Percentiles rank a stretch among this genome's conserved stretches.
These are phyloP conservation scores for Lobosporangium transversale DNA, from an alignment of 192 early-diverging fungal species.

Conservation along the genomic window DNA sequence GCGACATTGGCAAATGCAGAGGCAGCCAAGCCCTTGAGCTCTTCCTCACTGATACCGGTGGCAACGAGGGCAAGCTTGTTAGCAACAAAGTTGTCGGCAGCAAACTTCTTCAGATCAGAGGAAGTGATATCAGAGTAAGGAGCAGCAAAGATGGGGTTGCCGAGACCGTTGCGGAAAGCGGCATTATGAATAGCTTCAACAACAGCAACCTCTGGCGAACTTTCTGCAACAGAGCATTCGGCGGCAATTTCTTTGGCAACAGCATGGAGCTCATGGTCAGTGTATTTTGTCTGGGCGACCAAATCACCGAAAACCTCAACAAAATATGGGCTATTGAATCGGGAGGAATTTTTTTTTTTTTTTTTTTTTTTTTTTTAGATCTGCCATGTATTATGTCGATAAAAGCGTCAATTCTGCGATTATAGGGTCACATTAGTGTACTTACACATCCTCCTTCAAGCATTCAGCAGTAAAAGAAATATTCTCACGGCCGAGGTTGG, in stretches of 20 bases:
- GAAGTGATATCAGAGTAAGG: constrained; percentile 68
- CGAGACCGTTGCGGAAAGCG: constrained; percentile 94
- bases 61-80: constrained; percentile 88
- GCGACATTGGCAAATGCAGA: constrained; percentile 63
- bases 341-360: too few relatives aligned
- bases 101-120: constrained; percentile 79
- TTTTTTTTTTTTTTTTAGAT: too few relatives aligned
- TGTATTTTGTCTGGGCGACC: constrained; percentile 81
- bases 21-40: constrained; percentile 74
- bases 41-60: constrained; percentile 79
- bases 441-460: constrained; percentile 89
- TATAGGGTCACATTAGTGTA: constrained; percentile 4
- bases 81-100: constrained; percentile 72
- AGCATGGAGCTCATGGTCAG: constrained; percentile 88
- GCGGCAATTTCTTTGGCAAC: constrained; percentile 67
- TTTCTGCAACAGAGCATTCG: constrained; percentile 73
- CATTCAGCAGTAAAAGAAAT: constrained; percentile 89
- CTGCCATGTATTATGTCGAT: too few relatives aligned
- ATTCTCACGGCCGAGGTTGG: constrained; percentile 85
- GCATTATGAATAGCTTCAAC: constrained; percentile 86
- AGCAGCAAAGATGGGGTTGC: constrained; percentile 91
- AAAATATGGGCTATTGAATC: constrained; percentile 67
- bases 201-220: constrained; percentile 70
- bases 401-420: background rate
- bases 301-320: constrained; percentile 85